phyloP scores from a whole-genome alignment of 2,329 filamentous ascomycete species.

The Bipolaris victoriae region DNA sequence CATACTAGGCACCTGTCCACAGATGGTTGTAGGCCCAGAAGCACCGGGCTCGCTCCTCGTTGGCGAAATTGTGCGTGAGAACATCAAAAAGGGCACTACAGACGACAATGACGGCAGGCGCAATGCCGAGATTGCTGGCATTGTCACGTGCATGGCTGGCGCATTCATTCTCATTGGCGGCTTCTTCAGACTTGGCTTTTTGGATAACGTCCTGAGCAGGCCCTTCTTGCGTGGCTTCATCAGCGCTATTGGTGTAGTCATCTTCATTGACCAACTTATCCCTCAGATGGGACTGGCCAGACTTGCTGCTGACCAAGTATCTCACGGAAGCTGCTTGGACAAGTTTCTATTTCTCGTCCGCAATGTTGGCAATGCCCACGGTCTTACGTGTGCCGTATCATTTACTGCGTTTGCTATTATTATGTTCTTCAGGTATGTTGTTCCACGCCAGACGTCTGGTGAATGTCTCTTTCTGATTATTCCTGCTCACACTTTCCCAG shows the following conservation, averaged over 20 bases:
- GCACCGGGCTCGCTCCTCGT: constrained; percentile 90
- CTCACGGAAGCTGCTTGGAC: constrained; percentile 83
- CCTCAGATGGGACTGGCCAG: constrained; percentile 81
- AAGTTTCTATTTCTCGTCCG: constrained; percentile 81
- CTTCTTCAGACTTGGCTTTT: constrained; percentile 81
- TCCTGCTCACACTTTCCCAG: constrained; percentile 52
- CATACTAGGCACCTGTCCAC: constrained; percentile 85
- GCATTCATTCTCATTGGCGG: constrained; percentile 88
- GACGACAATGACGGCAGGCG: constrained; percentile 70
- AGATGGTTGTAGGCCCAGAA: constrained; percentile 94
- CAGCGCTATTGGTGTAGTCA: constrained; percentile 94
- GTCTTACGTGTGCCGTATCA: constrained; percentile 76
- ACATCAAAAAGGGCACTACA: constrained; percentile 71
- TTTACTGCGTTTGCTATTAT: constrained; percentile 83
- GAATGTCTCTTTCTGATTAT: background rate
- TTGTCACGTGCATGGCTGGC: constrained; percentile 86
- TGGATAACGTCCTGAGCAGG: constrained; percentile 91
- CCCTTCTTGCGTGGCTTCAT: constrained; percentile 96
- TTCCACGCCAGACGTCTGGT: background rate
- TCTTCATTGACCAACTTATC: constrained; percentile 91
- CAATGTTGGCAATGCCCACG: constrained; percentile 71
- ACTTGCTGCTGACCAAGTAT: constrained; percentile 70
- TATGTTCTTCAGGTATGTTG: constrained; percentile 79
- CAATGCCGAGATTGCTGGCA: constrained; percentile 83
- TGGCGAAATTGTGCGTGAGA: constrained; percentile 81